Evolutionary conservation across 495 filamentous ascomycete genomes (phyloP).

Genomic region (Penicillium paxilli): DNA sequence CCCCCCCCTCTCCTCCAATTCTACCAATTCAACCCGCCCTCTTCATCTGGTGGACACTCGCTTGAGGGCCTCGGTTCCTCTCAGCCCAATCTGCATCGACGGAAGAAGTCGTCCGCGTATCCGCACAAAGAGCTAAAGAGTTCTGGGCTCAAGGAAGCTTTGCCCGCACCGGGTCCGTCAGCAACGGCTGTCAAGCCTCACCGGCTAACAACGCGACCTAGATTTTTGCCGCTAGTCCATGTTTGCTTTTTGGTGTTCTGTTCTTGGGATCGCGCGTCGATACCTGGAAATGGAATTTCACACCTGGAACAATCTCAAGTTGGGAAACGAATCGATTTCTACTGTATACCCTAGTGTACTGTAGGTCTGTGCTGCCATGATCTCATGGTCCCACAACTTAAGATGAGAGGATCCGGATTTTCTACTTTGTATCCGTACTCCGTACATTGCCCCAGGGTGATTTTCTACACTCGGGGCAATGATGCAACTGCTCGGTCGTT

Average conservation of each 20-base stretch:
- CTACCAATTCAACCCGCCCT: neutral
- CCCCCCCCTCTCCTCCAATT: neutral
- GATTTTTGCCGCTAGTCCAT: constrained; percentile 12
- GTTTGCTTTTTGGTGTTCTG: constrained; percentile 7
- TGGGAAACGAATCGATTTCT: too few species aligned
- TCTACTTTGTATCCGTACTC: too few species aligned
- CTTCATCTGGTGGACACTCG: neutral
- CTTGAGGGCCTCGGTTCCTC: neutral
- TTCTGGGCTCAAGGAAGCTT: constrained; percentile 15
- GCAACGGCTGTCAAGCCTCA: constrained; percentile 29
- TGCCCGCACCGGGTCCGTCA: constrained; percentile 9
- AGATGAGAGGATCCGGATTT: constrained; percentile 6
- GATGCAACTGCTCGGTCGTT: constrained; percentile 7
- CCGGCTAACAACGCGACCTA: constrained; percentile 11
- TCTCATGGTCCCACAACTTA: constrained; percentile 24
- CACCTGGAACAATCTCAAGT: neutral
- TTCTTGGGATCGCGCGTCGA: constrained; percentile 1
- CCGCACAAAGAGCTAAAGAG: constrained; percentile 4
- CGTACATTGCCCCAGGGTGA: too few species aligned
- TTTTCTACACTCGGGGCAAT: constrained; percentile 1
- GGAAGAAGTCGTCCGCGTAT: constrained; percentile 8
- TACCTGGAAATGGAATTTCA: too few species aligned
- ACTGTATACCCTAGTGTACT: too few species aligned
- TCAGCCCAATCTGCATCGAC: neutral
- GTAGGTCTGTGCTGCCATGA: constrained; percentile 19